A percentile compares a stretch with the other conserved stretches of the same genome.
Evolutionary conservation across 192 early-diverging fungal species (phyloP).

Genomic region (Umbelopsis ramanniana): DNA sequence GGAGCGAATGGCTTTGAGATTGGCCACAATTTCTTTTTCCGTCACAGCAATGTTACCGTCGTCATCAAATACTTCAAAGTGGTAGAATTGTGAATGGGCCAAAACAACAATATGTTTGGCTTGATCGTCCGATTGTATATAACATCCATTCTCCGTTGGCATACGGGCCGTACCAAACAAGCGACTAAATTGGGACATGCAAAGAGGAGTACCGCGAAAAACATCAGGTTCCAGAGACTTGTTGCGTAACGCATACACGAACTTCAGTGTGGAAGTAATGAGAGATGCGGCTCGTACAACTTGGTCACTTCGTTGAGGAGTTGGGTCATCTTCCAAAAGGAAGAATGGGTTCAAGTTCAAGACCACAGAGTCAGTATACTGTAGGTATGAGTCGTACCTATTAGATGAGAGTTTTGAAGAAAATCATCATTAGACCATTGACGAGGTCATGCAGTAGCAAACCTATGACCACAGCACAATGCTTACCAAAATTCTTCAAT

Average conservation of each 20-base stretch:
- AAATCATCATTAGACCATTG: background rate
- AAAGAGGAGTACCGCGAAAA: constrained; percentile 64
- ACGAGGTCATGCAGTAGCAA: background rate
- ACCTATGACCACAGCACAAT: background rate
- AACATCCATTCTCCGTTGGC: constrained; percentile 58
- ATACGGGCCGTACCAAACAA: constrained; percentile 84
- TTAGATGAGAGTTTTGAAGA: background rate
- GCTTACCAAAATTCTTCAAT: constrained; percentile 56
- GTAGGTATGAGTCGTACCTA: constrained; percentile 51
- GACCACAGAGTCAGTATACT: constrained; percentile 46
- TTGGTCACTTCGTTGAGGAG: constrained; percentile 61
- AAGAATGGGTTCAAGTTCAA: constrained; percentile 57
- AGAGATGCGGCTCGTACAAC: constrained; percentile 76
- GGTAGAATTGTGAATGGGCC: constrained; percentile 78
- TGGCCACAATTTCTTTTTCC: constrained; percentile 70
- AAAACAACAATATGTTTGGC: constrained; percentile 71
- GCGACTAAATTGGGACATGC: constrained; percentile 82
- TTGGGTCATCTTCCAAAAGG: constrained; percentile 54
- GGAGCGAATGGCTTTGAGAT: constrained; percentile 62
- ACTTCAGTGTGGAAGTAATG: constrained; percentile 65
- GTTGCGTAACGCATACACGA: constrained; percentile 66
- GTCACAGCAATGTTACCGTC: constrained; percentile 53
- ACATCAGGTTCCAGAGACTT: constrained; percentile 65
- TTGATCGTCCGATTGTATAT: constrained; percentile 29
- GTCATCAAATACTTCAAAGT: constrained; percentile 71